Conservation (phyloP, 495 filamentous ascomycete species). For the Penicillium manginii region DNA sequence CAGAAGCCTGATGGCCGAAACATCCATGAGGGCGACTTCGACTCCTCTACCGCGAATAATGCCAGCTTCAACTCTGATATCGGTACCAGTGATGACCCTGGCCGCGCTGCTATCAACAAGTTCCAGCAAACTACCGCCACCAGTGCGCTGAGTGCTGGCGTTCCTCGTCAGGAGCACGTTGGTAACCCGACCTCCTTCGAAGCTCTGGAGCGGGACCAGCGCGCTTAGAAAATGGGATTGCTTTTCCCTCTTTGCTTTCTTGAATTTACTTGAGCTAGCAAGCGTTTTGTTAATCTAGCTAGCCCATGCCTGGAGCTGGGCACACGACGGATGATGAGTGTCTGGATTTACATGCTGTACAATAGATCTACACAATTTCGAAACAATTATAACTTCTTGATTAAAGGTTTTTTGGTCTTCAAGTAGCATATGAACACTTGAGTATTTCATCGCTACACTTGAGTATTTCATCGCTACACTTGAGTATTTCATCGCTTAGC, state of each 20-base stretch:
- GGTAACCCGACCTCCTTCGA: conserved; percentile 46
- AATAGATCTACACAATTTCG: conserved; percentile 8
- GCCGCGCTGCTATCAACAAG: conserved; percentile 54
- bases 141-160: conserved; percentile 41
- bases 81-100: conserved; percentile 64
- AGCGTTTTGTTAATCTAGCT: conserved; percentile 20
- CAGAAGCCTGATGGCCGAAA: conserved; percentile 60
- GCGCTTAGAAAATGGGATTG: conserved; percentile 28
- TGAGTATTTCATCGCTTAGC: too few species aligned
- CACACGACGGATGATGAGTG: conserved; percentile 12
- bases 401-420: too few species aligned
- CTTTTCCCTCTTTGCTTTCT: background rate
- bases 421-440: too few species aligned
- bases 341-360: conserved; percentile 22
- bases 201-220: conserved; percentile 49
- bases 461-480: too few species aligned
- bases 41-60: conserved; percentile 51
- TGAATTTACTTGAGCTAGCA: conserved; percentile 19
- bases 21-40: conserved; percentile 58
- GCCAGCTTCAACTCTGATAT: conserved; percentile 64
- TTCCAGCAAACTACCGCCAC: conserved; percentile 47
- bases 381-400: too few species aligned
- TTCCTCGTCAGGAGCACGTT: conserved; percentile 45
- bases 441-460: too few species aligned
- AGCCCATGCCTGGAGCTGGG: conserved; percentile 7